Evolutionary conservation across 495 filamentous ascomycete species (phyloP), one percentile per base, ranked within the genome.

Genomic region (Hyaloscypha hepaticicola): DNA sequence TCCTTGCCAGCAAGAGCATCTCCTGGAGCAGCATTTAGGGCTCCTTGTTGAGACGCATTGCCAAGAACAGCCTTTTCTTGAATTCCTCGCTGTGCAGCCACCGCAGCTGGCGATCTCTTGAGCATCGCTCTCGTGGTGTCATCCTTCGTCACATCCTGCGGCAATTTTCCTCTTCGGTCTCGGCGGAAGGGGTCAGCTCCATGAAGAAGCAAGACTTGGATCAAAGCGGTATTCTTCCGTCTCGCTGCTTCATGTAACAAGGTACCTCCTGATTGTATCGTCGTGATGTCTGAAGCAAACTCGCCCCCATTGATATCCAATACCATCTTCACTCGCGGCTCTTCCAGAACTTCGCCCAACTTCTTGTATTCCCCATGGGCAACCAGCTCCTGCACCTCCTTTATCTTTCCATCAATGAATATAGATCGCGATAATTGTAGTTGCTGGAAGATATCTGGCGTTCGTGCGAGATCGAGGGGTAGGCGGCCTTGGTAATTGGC

Each of bases 131-230:
- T 82, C 1, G 89, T 97, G 63, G 84, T 85, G 65, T 99, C 95
- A 75, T 99, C 95, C 72, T 97, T 98, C 24, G 95, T 99, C 22
- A 97, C 88, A 77, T 98, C 94, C 74, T 99, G 95, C 22, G 95
- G 93, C 27, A 99, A 82, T 74, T 96, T 97, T 8, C 95, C 96
- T 77, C 91, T 95, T 64, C 91, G 91, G 75, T 99, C 95, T 55
- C 96, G 85, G 50, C 91, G 63, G 75, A 99, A 99, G 1, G 95
- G 95, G 77, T 99, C 95, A n/a, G 95, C 95, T 2, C 95, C 96
- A 72, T 99, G 96, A 53, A 97, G 85, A 45, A 99, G 77, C 19
- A 99, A 83, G 11, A 96, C 81, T 72, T 98, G 89, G 58, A 96
- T 94, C 19, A 99, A 81, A 56, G 87, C 86, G 14, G 84, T 87